Evolutionary conservation across 176 grass and related monocot species (phyloP).

Genomic region (Hyparrhenia diplandra): DNA sequence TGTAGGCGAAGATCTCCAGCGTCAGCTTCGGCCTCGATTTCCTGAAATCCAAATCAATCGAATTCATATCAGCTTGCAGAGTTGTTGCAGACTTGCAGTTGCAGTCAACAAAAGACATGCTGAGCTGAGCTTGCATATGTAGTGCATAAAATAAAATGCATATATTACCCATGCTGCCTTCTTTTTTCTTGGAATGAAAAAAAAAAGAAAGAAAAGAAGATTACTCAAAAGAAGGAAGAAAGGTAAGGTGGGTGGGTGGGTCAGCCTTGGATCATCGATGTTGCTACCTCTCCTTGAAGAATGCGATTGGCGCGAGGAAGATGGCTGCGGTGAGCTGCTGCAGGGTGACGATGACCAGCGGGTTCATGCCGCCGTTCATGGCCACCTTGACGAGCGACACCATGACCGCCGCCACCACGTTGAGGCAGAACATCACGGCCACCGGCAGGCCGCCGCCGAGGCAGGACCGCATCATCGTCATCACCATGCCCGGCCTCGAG

Average conservation of each 20-base stretch:
- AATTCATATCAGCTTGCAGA: not conserved
- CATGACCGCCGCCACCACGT: conserved; percentile 47
- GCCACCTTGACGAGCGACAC: conserved; percentile 66
- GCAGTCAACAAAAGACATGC: not conserved
- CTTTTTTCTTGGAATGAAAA: not conserved
- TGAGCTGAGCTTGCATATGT: not conserved
- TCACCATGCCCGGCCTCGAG: too few species aligned
- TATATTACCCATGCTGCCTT: not conserved
- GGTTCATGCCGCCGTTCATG: conserved; percentile 64
- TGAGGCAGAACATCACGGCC: conserved; percentile 50
- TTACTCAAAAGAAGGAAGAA: not conserved
- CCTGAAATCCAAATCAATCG: conserved; percentile 15
- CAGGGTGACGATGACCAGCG: conserved; percentile 69
- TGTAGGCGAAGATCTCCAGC: conserved; percentile 62
- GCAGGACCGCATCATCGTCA: conserved; percentile 5
- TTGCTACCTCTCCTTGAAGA: conserved; percentile 60
- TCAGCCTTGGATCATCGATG: not conserved
- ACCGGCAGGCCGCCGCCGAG: conserved; percentile 40
- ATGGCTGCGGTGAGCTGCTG: conserved; percentile 59
- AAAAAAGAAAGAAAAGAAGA: not conserved
- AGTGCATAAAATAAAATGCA: too few species aligned
- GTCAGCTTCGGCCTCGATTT: conserved; percentile 87
- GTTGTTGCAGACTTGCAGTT: not conserved
- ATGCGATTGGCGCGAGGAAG: conserved; percentile 73
- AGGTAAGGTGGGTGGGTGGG: not conserved